Evolutionary conservation across 2,329 filamentous ascomycete genomes (phyloP).

Genomic region (Monosporascus sp.): DNA sequence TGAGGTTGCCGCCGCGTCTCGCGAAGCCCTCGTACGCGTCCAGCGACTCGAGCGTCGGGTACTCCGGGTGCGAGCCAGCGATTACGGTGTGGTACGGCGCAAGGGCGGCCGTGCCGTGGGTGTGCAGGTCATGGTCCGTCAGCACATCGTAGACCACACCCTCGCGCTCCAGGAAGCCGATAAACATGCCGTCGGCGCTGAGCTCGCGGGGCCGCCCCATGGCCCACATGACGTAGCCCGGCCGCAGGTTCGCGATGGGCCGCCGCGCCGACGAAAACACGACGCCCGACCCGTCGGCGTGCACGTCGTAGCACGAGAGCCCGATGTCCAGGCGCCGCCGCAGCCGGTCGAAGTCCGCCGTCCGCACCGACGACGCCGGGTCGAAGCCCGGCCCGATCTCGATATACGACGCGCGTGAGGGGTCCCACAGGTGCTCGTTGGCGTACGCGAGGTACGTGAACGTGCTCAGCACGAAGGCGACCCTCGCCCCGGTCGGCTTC

Average conservation of each 20-base stretch:
- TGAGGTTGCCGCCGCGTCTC: slow-evolving; percentile 25
- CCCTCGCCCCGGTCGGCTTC: slow-evolving; percentile 4
- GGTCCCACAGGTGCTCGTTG: slow-evolving; percentile 1
- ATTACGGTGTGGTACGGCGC: slow-evolving; percentile 20
- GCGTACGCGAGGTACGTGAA: slow-evolving; percentile 5
- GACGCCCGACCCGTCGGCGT: slow-evolving; percentile 29
- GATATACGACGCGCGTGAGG: slow-evolving; percentile 11
- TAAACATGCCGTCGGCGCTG: slow-evolving; percentile 28
- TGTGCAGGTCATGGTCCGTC: slow-evolving; percentile 31
- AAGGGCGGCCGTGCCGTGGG: slow-evolving; percentile 12
- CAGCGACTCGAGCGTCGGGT: slow-evolving; percentile 23
- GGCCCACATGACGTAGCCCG: slow-evolving; percentile 30
- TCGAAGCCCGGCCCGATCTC: slow-evolving; percentile 4
- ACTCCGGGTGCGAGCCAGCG: slow-evolving; percentile 29
- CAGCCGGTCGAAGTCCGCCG: slow-evolving; percentile 11
- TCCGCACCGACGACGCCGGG: neutral
- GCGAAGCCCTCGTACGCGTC: slow-evolving; percentile 24
- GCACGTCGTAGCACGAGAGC: slow-evolving; percentile 31
- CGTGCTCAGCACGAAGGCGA: slow-evolving; percentile 19
- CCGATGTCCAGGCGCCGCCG: slow-evolving; percentile 28
- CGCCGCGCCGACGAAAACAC: slow-evolving; percentile 26
- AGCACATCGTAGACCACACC: slow-evolving; percentile 28
- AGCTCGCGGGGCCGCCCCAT: slow-evolving; percentile 30
- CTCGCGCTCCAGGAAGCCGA: slow-evolving; percentile 27
- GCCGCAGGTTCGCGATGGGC: slow-evolving; percentile 32